These are phyloP conservation scores for Pholiota molesta DNA, from an alignment of 768 basidiomycete genomes.

Conservation along the genomic window DNA sequence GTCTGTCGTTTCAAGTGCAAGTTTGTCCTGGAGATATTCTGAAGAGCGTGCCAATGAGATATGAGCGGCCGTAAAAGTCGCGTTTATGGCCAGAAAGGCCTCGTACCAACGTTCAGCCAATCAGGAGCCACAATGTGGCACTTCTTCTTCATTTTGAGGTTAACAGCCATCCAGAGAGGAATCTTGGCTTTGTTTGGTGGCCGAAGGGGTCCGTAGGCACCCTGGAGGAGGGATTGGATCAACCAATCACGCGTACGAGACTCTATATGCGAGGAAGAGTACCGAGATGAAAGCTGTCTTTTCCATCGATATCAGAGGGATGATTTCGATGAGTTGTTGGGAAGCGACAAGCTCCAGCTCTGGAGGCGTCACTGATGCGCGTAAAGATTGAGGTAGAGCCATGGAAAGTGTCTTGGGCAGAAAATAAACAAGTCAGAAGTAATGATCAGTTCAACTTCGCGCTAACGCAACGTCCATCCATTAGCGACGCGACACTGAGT, in stretches of 20 bases:
- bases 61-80: background rate
- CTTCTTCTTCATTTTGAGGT: constrained; percentile 93
- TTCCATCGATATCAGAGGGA: constrained; percentile 90
- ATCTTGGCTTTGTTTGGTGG: constrained; percentile 85
- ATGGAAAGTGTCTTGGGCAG: constrained; percentile 40
- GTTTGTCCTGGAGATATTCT: constrained; percentile 82
- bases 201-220: constrained; percentile 89
- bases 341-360: constrained; percentile 90
- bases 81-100: constrained; percentile 26
- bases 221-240: constrained; percentile 56
- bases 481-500: constrained; percentile 7
- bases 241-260: constrained; percentile 19
- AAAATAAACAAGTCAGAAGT: background rate
- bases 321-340: constrained; percentile 82
- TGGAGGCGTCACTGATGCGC: constrained; percentile 74
- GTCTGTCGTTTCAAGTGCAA: constrained; percentile 74
- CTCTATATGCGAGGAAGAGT: constrained; percentile 24
- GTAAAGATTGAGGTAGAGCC: constrained; percentile 77
- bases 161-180: constrained; percentile 96
- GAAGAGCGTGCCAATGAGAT: background rate
- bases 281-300: constrained; percentile 91
- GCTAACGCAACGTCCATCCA: background rate
- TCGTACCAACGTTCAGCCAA: constrained; percentile 83
- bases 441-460: too few relatives aligned
- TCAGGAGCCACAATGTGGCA: constrained; percentile 89